These are phyloP conservation scores for Cladosporium sp. DNA, from an alignment of 2,329 filamentous ascomycete genomes.

Conservation along the genomic window DNA sequence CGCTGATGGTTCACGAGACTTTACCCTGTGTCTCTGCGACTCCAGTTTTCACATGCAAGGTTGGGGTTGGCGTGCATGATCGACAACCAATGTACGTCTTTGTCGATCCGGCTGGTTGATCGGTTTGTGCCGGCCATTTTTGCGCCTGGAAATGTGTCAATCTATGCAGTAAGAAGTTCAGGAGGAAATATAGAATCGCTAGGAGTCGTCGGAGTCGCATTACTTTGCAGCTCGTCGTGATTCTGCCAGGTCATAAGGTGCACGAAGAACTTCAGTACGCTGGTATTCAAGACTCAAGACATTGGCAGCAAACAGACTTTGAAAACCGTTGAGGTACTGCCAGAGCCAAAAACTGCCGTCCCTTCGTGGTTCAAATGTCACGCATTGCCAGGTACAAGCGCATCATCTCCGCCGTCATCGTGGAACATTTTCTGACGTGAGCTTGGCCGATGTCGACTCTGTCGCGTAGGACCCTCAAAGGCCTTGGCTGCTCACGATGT, in stretches of 20 bases:
- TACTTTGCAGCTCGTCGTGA: too few species aligned
- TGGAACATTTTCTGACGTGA: background rate
- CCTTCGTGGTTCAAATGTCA: background rate
- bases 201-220: too few species aligned
- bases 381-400: background rate
- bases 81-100: background rate
- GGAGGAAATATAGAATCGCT: too few species aligned
- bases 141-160: too few species aligned
- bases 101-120: constrained; percentile 4
- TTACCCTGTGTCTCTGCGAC: background rate
- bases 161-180: too few species aligned
- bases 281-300: background rate
- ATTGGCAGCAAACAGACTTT: background rate
- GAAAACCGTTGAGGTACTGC: background rate
- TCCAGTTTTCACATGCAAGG: constrained; percentile 8
- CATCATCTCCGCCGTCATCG: background rate
- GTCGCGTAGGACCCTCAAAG: background rate
- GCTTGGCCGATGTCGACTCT: background rate
- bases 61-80: constrained; percentile 7
- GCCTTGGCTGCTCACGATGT: too few species aligned
- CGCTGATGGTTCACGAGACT: background rate
- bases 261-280: background rate
- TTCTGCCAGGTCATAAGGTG: background rate
- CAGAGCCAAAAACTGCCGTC: background rate
- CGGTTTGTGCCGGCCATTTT: background rate